Base-by-base conservation (phyloP, 148 eudicot species). In the Mesembryanthemum crystallinum region DNA sequence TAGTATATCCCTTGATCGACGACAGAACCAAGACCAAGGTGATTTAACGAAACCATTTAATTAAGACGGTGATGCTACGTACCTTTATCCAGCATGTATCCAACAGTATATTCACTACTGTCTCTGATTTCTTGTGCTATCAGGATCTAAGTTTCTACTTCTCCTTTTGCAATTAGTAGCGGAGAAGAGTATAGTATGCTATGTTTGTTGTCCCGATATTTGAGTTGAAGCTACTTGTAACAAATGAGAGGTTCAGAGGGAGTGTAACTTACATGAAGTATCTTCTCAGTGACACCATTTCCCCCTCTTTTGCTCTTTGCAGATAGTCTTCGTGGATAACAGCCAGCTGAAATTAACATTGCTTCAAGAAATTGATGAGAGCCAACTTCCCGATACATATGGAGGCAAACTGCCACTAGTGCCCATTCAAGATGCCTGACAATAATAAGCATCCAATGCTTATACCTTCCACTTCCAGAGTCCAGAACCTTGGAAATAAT, bases 381-480 rank as follows among this genome's bases (percentile, higher is more conserved):
- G 84, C 83, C 98, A 94, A 78, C 78, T 92, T 21, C 98, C 98
- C 25, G 90, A 90, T 15, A 76, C 83, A n/a, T 94, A 92, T 74
- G 98, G 98, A 77, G 98, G 98, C 82, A 84, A 86, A 83, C 27
- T 90, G 59, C 78, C 83, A 37, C 75, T 94, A 30, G 78, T 87
- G 35, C 91, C 94, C 15, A 81, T 89, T n/a, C 88, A 91, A 49
- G 87, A 88, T 51, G 65, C 61, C 66, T 77, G 81, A 78, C 12
- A 62, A 71, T 24, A 24, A 24, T 33, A 20, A 33, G 52, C 35
- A 45, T 2, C 24, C n/a, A 20, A 69, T 28, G 11, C 37, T 23
- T 55, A 65, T 32, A 25, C 25, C 61, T 39, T 70, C 45, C 32
- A 49, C 61, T 39, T 70, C 45, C 32, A 49, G 51, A 24, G 45